Evolutionary conservation across 2,329 filamentous ascomycete genomes (phyloP), one percentile per base, ranked within the genome.

Genomic region (Alternaria gaisen): DNA sequence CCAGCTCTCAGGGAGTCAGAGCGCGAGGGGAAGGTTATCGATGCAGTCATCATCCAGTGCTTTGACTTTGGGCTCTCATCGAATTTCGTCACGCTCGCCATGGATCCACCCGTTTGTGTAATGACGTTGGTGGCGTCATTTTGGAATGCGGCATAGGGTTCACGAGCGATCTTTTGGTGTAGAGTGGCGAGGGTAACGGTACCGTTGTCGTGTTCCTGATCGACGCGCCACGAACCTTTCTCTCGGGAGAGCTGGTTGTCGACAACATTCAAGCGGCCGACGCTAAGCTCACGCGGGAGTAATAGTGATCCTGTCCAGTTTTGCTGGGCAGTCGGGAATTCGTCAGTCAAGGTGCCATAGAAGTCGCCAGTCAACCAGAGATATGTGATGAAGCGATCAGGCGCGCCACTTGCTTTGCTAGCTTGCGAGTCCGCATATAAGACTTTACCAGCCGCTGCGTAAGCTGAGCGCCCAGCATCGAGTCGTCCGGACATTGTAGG

Each of bases 261-360:
- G 5, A 81, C 71, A 14, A 83, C 80, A 14, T 80, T 75, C 16
- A 83, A 77, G 47, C 75, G 79, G 3, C 80, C 79, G 1, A 80
- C 70, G 46, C 76, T 80, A 36, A 83, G 66, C 66, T 83, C 80
- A 1, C 81, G 75, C 0, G 81, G 80, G 1, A 83, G 75, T 2
- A 82, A 66, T 14, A 83, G 72, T 1, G 80, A 74, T 3, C 81
- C 80, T 1, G 80, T 80, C 81, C 81, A 83, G 46, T 82, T 82
- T 59, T 82, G 81, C 65, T 82, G 80, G 0, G 65, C 20, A 20
- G 75, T 78, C 3, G 80, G 80, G 56, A 82, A 81, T 41, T 73
- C 67, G 9, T 50, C n/a, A 3, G 52, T 32, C 1, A 74, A 61
- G 6, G 77, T 80, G 1, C 74, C 80, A 57, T 79, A 83, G 53